Evolutionary conservation across 306 rosid species (phyloP), one percentile per base, ranked within the genome.

Genomic region (Prunus armeniaca): DNA sequence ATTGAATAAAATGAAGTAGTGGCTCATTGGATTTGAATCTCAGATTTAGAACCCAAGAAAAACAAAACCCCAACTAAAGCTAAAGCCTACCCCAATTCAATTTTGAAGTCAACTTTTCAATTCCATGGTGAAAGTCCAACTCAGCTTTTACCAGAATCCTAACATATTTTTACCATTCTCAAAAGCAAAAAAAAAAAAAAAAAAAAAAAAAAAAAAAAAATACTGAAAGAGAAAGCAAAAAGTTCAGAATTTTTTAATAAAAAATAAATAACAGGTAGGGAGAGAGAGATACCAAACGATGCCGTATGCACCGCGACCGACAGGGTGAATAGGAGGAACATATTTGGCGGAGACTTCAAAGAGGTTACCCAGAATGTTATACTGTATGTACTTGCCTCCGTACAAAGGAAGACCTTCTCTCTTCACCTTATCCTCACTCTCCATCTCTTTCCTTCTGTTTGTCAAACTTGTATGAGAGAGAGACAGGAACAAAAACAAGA

Each of bases 221-320:
- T 6, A 49, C 14, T 69, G 61, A 61, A 60, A 50, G 27, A 15
- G 15, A 4, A 38, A 22, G 19, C 52, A 30, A 73, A 71, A 76
- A 79, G 72, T 55, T 11, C 32, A 73, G 65, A 68, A 22, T 72
- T 41, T 66, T 4, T 12, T 61, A 67, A 34, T 12, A 0, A 28
- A 5, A 46, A 43, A 20, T 14, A 5, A 6, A 47, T 2, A 28
- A 17, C 12, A 41, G 5, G 65, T 55, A 56, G 63, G 46, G 30
- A 67, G 67, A 56, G 30, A 17, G 15, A 46, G 64, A 51, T 70
- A 95, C 98, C 98, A 95, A 73, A 95, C 97, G 89, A 92, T 86
- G 84, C 97, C 98, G 82, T 92, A 92, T 5, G 98, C 96, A 56
- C 98, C 98, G 58, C 98, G 96, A 27, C 98, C 97, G 46, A 95